These are phyloP conservation scores for Xanthoconium stramineum DNA, from an alignment of 768 basidiomycete species.

Conservation along the genomic window DNA sequence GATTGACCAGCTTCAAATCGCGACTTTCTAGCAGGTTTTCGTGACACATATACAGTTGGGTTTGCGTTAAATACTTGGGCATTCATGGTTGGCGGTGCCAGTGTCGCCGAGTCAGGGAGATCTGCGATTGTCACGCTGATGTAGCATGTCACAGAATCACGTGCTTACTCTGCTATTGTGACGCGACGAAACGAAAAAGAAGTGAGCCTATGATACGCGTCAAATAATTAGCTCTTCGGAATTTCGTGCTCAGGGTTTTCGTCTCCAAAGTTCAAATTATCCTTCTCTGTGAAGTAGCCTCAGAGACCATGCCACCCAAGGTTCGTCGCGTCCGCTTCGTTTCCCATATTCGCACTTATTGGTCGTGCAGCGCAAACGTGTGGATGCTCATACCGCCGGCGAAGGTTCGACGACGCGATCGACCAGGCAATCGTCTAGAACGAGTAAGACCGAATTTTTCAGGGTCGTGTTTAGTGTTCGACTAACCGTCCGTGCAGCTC, in stretches of 20 bases:
- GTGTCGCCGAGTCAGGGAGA: neutral
- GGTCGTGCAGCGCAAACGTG: slow-evolving; percentile 54
- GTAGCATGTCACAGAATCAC: slow-evolving; percentile 18
- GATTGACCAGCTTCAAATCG: slow-evolving; percentile 42
- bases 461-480: slow-evolving; percentile 10
- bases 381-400: slow-evolving; percentile 33
- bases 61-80: slow-evolving; percentile 83
- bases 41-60: slow-evolving; percentile 71
- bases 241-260: slow-evolving; percentile 1
- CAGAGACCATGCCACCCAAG: slow-evolving; percentile 36
- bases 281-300: neutral
- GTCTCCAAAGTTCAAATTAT: neutral
- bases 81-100: slow-evolving; percentile 36
- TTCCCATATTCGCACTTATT: slow-evolving; percentile 16
- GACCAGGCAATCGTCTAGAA: slow-evolving; percentile 45
- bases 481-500: slow-evolving; percentile 13
- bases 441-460: slow-evolving; percentile 19
- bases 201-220: slow-evolving; percentile 9
- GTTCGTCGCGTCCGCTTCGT: slow-evolving; percentile 16
- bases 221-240: slow-evolving; percentile 16
- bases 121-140: slow-evolving; percentile 17
- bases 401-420: slow-evolving; percentile 39
- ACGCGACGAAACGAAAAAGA: neutral
- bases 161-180: slow-evolving; percentile 14
- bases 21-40: slow-evolving; percentile 42